These are phyloP conservation scores for Mycosphaerella arachidis DNA, from an alignment of 2,329 filamentous ascomycete species.

Conservation along the genomic window DNA sequence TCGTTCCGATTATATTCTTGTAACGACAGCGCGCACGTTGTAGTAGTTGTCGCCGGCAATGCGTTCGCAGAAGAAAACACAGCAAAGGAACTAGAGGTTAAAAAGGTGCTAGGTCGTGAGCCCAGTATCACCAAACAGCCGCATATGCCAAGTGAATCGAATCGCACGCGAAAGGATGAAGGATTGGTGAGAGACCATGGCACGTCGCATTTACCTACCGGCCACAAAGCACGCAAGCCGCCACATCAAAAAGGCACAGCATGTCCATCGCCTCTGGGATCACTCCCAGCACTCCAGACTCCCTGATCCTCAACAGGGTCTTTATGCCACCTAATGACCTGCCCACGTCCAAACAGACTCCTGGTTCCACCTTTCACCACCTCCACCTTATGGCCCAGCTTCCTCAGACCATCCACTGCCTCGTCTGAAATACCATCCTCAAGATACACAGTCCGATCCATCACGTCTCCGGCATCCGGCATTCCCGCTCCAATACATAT, in stretches of 20 bases:
- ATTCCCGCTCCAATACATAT: conserved; percentile 77
- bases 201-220: no score
- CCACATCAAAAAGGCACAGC: conserved; percentile 46
- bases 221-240: no score
- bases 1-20: no score
- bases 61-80: no score
- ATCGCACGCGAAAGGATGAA: no score
- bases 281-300: conserved; percentile 85
- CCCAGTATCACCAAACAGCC: no score
- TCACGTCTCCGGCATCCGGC: conserved; percentile 55
- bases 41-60: no score
- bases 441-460: conserved; percentile 65
- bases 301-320: conserved; percentile 61
- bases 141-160: no score
- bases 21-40: no score
- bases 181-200: no score
- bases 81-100: no score
- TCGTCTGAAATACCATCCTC: conserved; percentile 75
- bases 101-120: no score
- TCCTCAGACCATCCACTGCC: conserved; percentile 62
- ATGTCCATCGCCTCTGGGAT: conserved; percentile 77
- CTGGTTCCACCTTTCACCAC: conserved; percentile 63
- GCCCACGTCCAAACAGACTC: conserved; percentile 75
- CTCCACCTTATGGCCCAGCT: conserved; percentile 68
- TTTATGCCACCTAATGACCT: conserved; percentile 74